Conservation (phyloP, 1,284 basidiomycete species). For the Phlebopus sp. region DNA sequence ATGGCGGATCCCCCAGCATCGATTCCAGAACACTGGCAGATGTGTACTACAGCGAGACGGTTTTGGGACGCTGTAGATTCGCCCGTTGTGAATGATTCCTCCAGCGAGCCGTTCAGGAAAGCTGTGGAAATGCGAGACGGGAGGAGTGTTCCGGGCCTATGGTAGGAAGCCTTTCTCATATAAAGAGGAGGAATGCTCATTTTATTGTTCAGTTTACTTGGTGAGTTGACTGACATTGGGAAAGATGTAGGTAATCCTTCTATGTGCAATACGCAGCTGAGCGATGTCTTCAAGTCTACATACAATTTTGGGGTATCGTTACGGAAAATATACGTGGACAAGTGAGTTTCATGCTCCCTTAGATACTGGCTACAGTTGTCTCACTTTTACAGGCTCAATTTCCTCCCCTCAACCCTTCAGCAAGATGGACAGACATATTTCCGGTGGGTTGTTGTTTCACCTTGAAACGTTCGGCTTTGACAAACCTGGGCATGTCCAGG, state of each 20-base stretch:
- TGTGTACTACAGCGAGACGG: constrained; percentile 58
- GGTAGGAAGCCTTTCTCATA: constrained; percentile 42
- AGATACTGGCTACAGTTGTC: background rate
- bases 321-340: constrained; percentile 68
- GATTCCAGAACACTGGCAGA: constrained; percentile 67
- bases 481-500: constrained; percentile 21
- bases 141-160: constrained; percentile 52
- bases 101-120: constrained; percentile 35
- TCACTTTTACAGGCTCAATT: constrained; percentile 48
- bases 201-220: constrained; percentile 54
- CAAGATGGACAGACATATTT: constrained; percentile 59
- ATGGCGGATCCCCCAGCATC: constrained; percentile 59
- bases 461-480: background rate
- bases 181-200: background rate
- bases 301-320: constrained; percentile 61
- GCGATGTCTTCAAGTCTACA: constrained; percentile 51
- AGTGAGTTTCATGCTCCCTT: constrained; percentile 37
- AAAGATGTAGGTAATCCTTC: constrained; percentile 45
- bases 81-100: constrained; percentile 18
- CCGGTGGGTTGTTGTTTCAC: constrained; percentile 37
- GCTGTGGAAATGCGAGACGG: constrained; percentile 60
- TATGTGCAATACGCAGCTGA: constrained; percentile 1
- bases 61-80: constrained; percentile 48
- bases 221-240: constrained; percentile 78
- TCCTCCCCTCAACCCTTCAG: constrained; percentile 56